Base-by-base conservation (phyloP, 1,284 basidiomycete genomes). In the Ceratobasidium papillatum region DNA sequence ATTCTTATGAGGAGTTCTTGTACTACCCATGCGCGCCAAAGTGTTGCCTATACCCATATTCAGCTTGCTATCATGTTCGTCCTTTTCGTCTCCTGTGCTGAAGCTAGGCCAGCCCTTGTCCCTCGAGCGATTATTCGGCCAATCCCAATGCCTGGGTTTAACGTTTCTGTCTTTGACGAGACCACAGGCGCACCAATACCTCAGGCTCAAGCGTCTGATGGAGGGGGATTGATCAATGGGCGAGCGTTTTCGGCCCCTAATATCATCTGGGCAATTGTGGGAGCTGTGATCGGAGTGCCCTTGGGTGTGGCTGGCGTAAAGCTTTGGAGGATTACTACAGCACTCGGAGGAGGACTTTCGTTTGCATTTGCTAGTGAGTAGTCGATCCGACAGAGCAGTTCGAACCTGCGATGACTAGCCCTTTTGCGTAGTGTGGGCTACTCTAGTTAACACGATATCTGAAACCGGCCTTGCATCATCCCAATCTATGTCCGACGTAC, bases 311-410 rank as follows among this genome's bases (percentile, higher is more conserved):
- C 69, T 11, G 69, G 69, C 19, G 58, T 62, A n/a, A 72, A 30
- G 34, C 56, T 72, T 11, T 62, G 69, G 56, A 72, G 69, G 25
- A n/a, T 72, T 22, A 72, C 69, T 19, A 72, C 56, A 12, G 56
- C 69, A 34, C 58, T 72, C 22, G 69, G 69, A 38, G 38, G 27
- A 1, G 69, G 69, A 2, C 56, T 72, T n/a, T 47, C 49, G n/a
- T 36, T 72, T 19, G 69, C 69, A 5, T 72, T 72, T 62, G 69
- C 69, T 22, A 72, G 69, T 72, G 47, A 36, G 69, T 72, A 56
- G 11, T n/a, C 47, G 14, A n/a, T 17, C 7, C 25, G 25, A 22
- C 27, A 22, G 12, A 9, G 30, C 22, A n/a, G 12, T 2, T 47
- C n/a, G 32, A 30, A 30, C 22, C 8, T 43, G 9, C 54, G 38